These are phyloP conservation scores for Ilyonectria mors-panacis DNA, from an alignment of 2,329 filamentous ascomycete species.

Conservation along the genomic window DNA sequence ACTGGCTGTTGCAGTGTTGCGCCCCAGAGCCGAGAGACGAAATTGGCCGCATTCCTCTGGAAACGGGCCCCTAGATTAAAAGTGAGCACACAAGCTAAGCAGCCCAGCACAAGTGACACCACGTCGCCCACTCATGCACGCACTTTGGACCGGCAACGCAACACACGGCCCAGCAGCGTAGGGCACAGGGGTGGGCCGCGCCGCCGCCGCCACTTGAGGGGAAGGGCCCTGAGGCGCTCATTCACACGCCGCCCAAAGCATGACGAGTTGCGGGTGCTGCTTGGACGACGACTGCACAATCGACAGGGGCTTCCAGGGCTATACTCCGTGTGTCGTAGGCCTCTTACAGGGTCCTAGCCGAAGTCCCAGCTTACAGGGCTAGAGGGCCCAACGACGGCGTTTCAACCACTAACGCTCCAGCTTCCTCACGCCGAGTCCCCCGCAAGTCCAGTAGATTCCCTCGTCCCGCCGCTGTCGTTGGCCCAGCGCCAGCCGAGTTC, in stretches of 20 bases:
- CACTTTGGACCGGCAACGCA: constrained; percentile 42
- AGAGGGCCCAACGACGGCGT: constrained; percentile 6
- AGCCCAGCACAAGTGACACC: constrained; percentile 18
- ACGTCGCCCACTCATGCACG: constrained; percentile 45
- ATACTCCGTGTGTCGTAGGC: neutral
- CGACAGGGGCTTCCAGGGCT: neutral
- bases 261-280: neutral
- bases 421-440: neutral
- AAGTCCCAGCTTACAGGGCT: constrained; percentile 7
- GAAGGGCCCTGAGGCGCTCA: constrained; percentile 6
- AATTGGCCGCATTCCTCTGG: constrained; percentile 48
- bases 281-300: neutral
- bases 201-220: neutral
- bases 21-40: constrained; percentile 34
- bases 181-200: constrained; percentile 9
- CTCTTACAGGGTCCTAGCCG: constrained; percentile 1
- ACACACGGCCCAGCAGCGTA: constrained; percentile 16
- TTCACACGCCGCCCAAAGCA: neutral
- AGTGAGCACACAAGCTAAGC: constrained; percentile 19
- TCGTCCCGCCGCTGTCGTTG: constrained; percentile 12
- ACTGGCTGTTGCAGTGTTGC: constrained; percentile 34
- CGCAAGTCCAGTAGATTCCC: neutral
- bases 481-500: constrained; percentile 27
- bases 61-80: constrained; percentile 38
- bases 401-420: constrained; percentile 19